A percentile compares a stretch with the other conserved stretches of the same genome.
Conservation (phyloP, 108 stramenopile genomes). For the Cyclostephanos invisitatus region DNA sequence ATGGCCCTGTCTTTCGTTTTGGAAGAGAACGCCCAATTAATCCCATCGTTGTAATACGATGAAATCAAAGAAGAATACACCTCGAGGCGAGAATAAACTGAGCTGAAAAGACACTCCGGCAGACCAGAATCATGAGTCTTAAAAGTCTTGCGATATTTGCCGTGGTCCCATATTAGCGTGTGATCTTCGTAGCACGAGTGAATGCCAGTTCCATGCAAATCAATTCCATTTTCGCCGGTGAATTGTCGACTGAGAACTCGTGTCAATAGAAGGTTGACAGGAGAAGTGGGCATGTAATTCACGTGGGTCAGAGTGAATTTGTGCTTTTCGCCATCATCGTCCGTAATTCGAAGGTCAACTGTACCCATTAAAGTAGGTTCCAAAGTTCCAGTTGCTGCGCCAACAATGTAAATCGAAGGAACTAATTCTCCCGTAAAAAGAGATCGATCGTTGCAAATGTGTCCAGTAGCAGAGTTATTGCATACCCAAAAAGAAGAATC, state of each 20-base stretch:
- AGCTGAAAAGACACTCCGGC: conserved; percentile 12
- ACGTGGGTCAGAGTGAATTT: background rate
- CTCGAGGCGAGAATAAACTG: background rate
- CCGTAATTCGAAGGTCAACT: background rate
- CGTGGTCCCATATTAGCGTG: background rate
- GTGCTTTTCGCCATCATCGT: background rate
- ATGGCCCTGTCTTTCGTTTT: background rate
- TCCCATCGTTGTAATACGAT: conserved; percentile 4
- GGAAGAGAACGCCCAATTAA: conserved; percentile 2
- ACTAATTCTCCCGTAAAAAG: background rate
- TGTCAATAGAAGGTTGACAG: background rate
- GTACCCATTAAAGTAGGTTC: background rate
- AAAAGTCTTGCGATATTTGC: conserved; percentile 2
- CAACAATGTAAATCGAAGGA: background rate
- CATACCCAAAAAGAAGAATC: conserved; percentile 10
- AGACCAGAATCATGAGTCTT: background rate
- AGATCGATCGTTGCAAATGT: background rate
- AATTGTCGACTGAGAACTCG: background rate
- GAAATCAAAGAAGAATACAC: background rate
- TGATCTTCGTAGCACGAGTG: background rate
- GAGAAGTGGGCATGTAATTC: background rate
- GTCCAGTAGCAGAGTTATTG: conserved; percentile 6
- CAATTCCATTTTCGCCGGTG: background rate
- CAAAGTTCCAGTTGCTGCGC: background rate
- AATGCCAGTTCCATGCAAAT: background rate